Evolutionary conservation across 2,329 filamentous ascomycete genomes (phyloP).

Genomic region (Penicillium janthinellum): DNA sequence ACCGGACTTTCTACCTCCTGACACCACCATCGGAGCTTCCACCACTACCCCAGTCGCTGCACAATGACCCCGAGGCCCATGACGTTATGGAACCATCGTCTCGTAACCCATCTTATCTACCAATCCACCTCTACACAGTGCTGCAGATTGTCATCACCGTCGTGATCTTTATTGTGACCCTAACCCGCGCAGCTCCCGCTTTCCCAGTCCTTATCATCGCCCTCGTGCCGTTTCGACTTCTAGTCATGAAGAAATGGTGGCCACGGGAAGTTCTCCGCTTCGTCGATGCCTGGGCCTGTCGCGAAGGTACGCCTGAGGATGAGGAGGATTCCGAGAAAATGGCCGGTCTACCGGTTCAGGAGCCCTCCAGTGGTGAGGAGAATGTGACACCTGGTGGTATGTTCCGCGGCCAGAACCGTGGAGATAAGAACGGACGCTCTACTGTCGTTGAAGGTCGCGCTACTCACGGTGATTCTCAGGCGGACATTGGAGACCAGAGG

Average conservation of each 20-base stretch:
- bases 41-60: slow-evolving; percentile 42
- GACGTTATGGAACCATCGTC: slow-evolving; percentile 30
- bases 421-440: background rate
- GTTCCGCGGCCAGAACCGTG: background rate
- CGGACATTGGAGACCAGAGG: slow-evolving; percentile 10
- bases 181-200: slow-evolving; percentile 63
- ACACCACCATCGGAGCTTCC: slow-evolving; percentile 58
- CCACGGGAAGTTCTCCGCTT: slow-evolving; percentile 57
- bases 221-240: slow-evolving; percentile 63
- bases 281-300: slow-evolving; percentile 55
- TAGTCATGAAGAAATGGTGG: slow-evolving; percentile 64
- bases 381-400: slow-evolving; percentile 3
- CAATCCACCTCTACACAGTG: slow-evolving; percentile 62
- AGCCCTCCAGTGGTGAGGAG: slow-evolving; percentile 2
- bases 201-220: slow-evolving; percentile 67
- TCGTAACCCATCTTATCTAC: slow-evolving; percentile 49
- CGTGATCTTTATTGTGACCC: slow-evolving; percentile 63
- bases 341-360: background rate
- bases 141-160: slow-evolving; percentile 61
- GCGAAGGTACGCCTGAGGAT: slow-evolving; percentile 58
- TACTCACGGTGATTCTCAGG: background rate
- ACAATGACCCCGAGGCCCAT: slow-evolving; percentile 6
- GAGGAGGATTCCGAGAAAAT: slow-evolving; percentile 34
- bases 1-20: slow-evolving; percentile 59
- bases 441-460: background rate